Evolutionary conservation across 2,329 filamentous ascomycete species (phyloP).

Genomic region (Phialocephala subalpina): DNA sequence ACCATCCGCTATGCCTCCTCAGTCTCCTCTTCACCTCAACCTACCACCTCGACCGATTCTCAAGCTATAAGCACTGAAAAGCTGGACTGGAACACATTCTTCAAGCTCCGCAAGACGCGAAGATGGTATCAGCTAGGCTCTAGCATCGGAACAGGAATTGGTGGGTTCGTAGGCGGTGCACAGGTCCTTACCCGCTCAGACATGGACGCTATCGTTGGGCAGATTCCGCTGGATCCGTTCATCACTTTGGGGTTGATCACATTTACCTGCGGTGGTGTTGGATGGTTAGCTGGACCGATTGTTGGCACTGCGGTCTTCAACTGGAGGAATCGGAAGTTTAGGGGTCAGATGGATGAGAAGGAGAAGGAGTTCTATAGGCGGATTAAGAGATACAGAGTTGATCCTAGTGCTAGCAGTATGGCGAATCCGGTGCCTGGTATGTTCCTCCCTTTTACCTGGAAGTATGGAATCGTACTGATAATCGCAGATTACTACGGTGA

Average conservation of each 20-base stretch:
- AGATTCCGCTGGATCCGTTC: conserved; percentile 87
- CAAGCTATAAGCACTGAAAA: conserved; percentile 21
- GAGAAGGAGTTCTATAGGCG: conserved; percentile 93
- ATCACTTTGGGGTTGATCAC: conserved; percentile 84
- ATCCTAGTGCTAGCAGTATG: conserved; percentile 87
- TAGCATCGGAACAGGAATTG: conserved; percentile 70
- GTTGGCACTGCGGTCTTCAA: conserved; percentile 85
- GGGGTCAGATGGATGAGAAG: conserved; percentile 81
- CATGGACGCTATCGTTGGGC: conserved; percentile 73
- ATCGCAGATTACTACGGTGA: conserved; percentile 89
- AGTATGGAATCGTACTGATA: conserved; percentile 63
- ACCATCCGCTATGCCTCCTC: conserved; percentile 33
- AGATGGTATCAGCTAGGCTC: conserved; percentile 84
- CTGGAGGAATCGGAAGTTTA: conserved; percentile 73
- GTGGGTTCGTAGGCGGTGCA: conserved; percentile 68
- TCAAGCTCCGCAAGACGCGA: conserved; percentile 85
- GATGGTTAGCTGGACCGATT: conserved; percentile 88
- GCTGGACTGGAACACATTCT: conserved; percentile 90
- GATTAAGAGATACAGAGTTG: conserved; percentile 91
- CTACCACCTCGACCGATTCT: conserved; percentile 18
- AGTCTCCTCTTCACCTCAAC: conserved; percentile 27
- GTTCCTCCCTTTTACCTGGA: conserved; percentile 14
- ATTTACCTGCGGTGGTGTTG: conserved; percentile 77
- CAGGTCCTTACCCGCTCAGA: conserved; percentile 74
- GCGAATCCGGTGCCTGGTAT: conserved; percentile 75